Percentiles rank a stretch among this genome's conserved stretches.
Evolutionary conservation across 2,329 filamentous ascomycete genomes (phyloP).

Genomic region (Fusarium mangiferae): DNA sequence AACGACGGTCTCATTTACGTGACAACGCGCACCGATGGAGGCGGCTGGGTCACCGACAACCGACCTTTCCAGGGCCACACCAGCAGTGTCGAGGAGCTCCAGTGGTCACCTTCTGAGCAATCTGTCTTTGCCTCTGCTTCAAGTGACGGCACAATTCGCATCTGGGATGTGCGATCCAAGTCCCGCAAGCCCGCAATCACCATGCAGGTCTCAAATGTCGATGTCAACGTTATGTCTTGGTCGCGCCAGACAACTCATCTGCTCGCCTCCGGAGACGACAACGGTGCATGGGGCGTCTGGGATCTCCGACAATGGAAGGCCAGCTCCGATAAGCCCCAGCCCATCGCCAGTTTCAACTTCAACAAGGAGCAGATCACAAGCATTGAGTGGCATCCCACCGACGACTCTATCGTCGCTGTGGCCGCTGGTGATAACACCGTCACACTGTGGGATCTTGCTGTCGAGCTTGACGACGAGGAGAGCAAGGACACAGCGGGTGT

Average conservation of each 20-base stretch:
- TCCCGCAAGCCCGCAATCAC: slow-evolving; percentile 87
- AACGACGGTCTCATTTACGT: slow-evolving; percentile 89
- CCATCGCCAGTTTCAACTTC: slow-evolving; percentile 94
- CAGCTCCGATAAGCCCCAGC: slow-evolving; percentile 70
- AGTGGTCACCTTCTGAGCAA: slow-evolving; percentile 94
- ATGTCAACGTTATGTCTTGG: slow-evolving; percentile 98
- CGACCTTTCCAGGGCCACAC: slow-evolving; percentile 85
- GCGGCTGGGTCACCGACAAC: slow-evolving; percentile 88
- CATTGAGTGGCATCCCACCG: slow-evolving; percentile 96
- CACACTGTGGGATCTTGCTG: slow-evolving; percentile 95
- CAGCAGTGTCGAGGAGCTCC: slow-evolving; percentile 90
- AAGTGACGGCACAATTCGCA: slow-evolving; percentile 91
- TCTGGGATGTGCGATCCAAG: slow-evolving; percentile 96
- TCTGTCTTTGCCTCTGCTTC: slow-evolving; percentile 96
- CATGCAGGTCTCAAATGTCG: slow-evolving; percentile 82
- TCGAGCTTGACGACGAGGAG: slow-evolving; percentile 97
- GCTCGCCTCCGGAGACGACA: slow-evolving; percentile 90
- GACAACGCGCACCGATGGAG: slow-evolving; percentile 86
- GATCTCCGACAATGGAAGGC: slow-evolving; percentile 93
- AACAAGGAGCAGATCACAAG: slow-evolving; percentile 97
- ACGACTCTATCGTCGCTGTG: slow-evolving; percentile 94
- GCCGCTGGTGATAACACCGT: slow-evolving; percentile 94
- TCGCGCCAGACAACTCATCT: slow-evolving; percentile 88
- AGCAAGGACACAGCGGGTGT: slow-evolving; percentile 88
- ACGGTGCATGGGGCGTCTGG: slow-evolving; percentile 96